Evolutionary conservation across 2,329 filamentous ascomycete species (phyloP), one percentile per base, ranked within the genome.

Genomic region (Alternaria sp.): DNA sequence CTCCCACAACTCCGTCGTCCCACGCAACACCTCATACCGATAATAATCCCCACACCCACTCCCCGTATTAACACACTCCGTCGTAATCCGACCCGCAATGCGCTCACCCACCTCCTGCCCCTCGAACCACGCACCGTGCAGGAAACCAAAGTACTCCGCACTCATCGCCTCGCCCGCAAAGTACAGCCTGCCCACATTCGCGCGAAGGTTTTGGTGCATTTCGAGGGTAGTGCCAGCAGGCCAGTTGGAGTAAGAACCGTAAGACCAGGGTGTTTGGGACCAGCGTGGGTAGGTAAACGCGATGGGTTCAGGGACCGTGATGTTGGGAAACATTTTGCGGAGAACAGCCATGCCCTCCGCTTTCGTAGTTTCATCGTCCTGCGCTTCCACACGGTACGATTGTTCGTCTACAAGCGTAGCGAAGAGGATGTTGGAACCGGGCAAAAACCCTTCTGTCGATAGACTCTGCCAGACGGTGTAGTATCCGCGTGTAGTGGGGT

Each of bases 191-290:
- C 84, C 84, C 0, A 89, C 78, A 63, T 90, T 90, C n/a, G 89
- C 87, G 1, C 89, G 85, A 11, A 92, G 81, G 67, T 92, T 91
- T 72, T 91, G 86, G 67, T 92, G 89, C 80, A 84, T 87, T 71
- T 90, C 86, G 0, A 92, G 80, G 0, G 87, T 89, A 46, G 88
- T 87, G 0, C 87, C 87, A 0, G 85, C 79, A 0, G 89, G 89
- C 90, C 89, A 92, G 74, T 91, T 91, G 41, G 87, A 89, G 77
- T 90, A 92, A 21, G 85, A 88, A 4, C 89, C 89, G 58, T 85
- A 87, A 0, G 83, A 71, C 84, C 85, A 86, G 3, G 83, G 83
- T 33, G 78, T 78, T 4, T 73, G 70, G 14, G 76, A 86, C 88
- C 87, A 90, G 43, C 87, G 83, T 2, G 89, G 88, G 65, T 90